phyloP scores from a whole-genome alignment of 108 stramenopile species.

The Craspedostauros australis region DNA sequence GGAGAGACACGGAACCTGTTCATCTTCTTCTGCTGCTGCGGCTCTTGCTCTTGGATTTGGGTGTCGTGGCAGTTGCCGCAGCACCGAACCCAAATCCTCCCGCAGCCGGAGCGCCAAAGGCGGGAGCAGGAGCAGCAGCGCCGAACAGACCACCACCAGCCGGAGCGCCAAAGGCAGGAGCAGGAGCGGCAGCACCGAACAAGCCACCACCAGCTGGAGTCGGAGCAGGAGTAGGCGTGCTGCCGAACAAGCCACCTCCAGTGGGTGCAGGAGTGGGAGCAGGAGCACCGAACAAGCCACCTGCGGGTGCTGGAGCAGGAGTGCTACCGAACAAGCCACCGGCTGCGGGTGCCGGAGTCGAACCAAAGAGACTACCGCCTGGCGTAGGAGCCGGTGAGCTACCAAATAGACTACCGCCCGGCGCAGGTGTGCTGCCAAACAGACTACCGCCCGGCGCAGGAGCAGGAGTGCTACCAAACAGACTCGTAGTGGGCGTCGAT shows the following conservation, averaged over 20 bases:
- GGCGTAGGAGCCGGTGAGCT: slow-evolving; percentile 27
- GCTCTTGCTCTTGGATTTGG: slow-evolving; percentile 18
- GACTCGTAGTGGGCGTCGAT: background rate
- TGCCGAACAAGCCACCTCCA: slow-evolving; percentile 56
- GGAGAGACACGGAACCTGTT: no score
- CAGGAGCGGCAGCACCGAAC: slow-evolving; percentile 39
- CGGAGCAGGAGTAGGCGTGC: slow-evolving; percentile 18
- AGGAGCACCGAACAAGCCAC: slow-evolving; percentile 29
- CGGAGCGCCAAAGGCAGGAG: slow-evolving; percentile 9
- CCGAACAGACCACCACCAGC: slow-evolving; percentile 49
- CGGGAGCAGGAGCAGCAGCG: slow-evolving; percentile 22
- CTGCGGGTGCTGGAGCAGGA: slow-evolving; percentile 42
- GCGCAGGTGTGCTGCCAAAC: slow-evolving; percentile 29
- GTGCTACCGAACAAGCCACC: slow-evolving; percentile 31
- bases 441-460: slow-evolving; percentile 18
- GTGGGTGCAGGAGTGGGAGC: slow-evolving; percentile 33
- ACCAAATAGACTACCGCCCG: slow-evolving; percentile 20
- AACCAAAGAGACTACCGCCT: slow-evolving; percentile 21
- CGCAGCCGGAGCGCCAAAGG: slow-evolving; percentile 31
- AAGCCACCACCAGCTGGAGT: slow-evolving; percentile 38
- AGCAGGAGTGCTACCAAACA: slow-evolving; percentile 32
- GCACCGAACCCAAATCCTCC: slow-evolving; percentile 2
- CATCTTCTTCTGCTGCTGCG: no score
- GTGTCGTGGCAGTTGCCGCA: slow-evolving; percentile 3
- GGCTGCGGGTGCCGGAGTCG: slow-evolving; percentile 21